Percentiles rank a stretch among this genome's conserved stretches.
Evolutionary conservation across 2,329 filamentous ascomycete species (phyloP).

Genomic region (Lachnellula subtilissima): DNA sequence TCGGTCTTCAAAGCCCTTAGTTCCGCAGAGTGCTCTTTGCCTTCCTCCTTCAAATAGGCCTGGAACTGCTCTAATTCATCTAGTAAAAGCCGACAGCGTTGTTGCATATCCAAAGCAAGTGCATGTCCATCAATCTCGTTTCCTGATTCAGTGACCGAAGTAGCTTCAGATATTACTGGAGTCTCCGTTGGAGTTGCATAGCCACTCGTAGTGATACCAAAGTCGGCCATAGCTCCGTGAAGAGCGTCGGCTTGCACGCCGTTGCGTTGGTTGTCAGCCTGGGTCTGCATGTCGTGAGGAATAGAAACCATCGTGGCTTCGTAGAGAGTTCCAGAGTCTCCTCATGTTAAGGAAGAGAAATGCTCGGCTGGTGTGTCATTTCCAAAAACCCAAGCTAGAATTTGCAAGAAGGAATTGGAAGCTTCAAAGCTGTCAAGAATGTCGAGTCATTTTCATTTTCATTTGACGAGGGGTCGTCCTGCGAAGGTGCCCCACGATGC

Average conservation of each 20-base stretch:
- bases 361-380: too few relatives aligned
- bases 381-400: too few relatives aligned
- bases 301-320: background rate
- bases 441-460: too few relatives aligned
- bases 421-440: too few relatives aligned
- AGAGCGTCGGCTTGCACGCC: background rate
- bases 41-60: conserved; percentile 35
- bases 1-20: conserved; percentile 44
- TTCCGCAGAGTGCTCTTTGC: conserved; percentile 44
- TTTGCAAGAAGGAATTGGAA: too few relatives aligned
- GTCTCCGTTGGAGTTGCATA: background rate
- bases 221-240: background rate
- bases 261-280: background rate
- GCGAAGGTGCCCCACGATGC: too few relatives aligned
- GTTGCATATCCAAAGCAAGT: conserved; percentile 25
- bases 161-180: background rate
- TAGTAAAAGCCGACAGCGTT: conserved; percentile 34
- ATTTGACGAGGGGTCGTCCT: too few relatives aligned
- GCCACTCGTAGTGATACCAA: background rate
- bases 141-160: background rate
- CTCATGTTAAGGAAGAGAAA: background rate
- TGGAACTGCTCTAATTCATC: conserved; percentile 42
- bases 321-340: background rate
- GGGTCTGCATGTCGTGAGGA: background rate
- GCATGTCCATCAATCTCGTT: conserved; percentile 6